Evolutionary conservation across 129 eudicot species (phyloP).

Genomic region (Chrysanthemum makinoi): DNA sequence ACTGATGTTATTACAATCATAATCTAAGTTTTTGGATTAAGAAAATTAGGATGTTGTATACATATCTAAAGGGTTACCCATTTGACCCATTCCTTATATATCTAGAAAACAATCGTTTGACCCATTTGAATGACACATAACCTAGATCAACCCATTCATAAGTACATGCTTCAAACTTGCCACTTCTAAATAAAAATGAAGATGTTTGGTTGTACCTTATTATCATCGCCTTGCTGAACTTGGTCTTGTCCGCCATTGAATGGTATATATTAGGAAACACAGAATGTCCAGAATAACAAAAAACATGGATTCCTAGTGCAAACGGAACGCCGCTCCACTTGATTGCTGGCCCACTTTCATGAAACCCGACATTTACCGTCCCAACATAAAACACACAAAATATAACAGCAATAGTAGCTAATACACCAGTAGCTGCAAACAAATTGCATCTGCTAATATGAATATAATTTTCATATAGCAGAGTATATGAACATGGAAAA

Average conservation of each 20-base stretch:
- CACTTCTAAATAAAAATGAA: neutral
- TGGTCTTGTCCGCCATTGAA: conserved; percentile 86
- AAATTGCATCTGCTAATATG: neutral
- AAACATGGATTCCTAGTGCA: conserved; percentile 84
- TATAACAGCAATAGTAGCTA: conserved; percentile 60
- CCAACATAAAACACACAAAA: conserved; percentile 60
- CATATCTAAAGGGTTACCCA: neutral
- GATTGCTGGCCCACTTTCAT: conserved; percentile 48
- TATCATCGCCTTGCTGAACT: conserved; percentile 64
- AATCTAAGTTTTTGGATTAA: neutral
- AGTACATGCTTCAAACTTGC: neutral
- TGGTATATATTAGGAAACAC: conserved; percentile 95
- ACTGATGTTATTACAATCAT: neutral
- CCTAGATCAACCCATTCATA: neutral
- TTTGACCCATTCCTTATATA: neutral
- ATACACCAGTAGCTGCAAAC: conserved; percentile 83
- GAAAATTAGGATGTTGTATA: neutral
- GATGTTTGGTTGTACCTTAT: conserved; percentile 41
- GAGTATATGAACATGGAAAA: neutral
- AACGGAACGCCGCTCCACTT: conserved; percentile 79
- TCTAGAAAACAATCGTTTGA: neutral
- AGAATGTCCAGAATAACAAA: conserved; percentile 86
- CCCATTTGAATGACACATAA: neutral
- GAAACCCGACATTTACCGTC: conserved; percentile 61
- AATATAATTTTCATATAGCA: neutral